These are phyloP conservation scores for Aotearoamyces nothofagi DNA, from an alignment of 2,329 filamentous ascomycete species.

Conservation along the genomic window DNA sequence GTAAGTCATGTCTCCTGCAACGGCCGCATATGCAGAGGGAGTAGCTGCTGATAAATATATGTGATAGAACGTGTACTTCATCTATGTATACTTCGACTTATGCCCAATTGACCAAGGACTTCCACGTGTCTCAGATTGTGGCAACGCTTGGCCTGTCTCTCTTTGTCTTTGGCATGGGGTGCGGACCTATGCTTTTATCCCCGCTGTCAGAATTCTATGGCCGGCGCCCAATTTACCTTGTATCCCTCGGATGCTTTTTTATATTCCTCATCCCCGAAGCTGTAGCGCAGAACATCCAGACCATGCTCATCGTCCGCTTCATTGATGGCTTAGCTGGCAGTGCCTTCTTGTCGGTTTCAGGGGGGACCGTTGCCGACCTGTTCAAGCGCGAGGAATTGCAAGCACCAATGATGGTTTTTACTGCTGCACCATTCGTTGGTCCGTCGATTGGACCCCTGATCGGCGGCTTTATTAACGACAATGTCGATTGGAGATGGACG, in stretches of 20 bases:
- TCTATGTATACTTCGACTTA: constrained; percentile 87
- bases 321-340: constrained; percentile 59
- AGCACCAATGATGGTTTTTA: constrained; percentile 72
- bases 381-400: constrained; percentile 56
- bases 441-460: constrained; percentile 42
- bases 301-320: constrained; percentile 65
- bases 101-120: constrained; percentile 58
- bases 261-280: constrained; percentile 74
- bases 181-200: constrained; percentile 38
- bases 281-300: constrained; percentile 66
- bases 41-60: constrained; percentile 2
- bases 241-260: constrained; percentile 58
- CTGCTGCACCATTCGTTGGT: constrained; percentile 48
- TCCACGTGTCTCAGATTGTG: constrained; percentile 53
- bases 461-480: constrained; percentile 73
- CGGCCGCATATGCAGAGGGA: constrained; percentile 3
- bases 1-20: constrained; percentile 34
- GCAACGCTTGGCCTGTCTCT: constrained; percentile 69
- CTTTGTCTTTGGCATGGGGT: constrained; percentile 63
- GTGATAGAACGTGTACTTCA: constrained; percentile 59
- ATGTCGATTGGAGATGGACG: constrained; percentile 63
- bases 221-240: constrained; percentile 64
- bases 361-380: constrained; percentile 73
- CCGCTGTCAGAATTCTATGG: constrained; percentile 60
- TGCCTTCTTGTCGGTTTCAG: constrained; percentile 58